Conservation (phyloP, 257 asterid genomes). For the Solanum sparsipilum region DNA sequence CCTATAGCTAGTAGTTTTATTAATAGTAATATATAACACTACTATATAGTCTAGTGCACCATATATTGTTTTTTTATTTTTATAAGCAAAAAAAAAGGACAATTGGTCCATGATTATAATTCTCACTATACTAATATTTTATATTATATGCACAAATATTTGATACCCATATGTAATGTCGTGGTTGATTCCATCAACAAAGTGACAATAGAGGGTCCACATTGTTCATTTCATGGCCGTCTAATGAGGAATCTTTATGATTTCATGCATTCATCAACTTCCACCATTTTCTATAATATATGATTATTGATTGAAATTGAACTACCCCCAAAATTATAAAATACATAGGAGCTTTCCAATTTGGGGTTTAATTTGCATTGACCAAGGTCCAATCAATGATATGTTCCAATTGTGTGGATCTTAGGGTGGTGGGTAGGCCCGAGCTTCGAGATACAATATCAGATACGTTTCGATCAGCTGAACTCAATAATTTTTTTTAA, state of each 20-base stretch:
- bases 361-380: constrained; percentile 11
- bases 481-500: not conserved
- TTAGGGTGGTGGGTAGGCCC: constrained; percentile 13
- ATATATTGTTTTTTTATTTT: not conserved
- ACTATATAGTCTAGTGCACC: not conserved
- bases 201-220: constrained; percentile 45
- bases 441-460: not conserved
- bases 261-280: constrained; percentile 32
- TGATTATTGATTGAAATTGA: not conserved
- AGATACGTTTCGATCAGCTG: rapidly evolving
- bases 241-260: constrained; percentile 63
- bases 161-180: constrained; percentile 33
- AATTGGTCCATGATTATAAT: not conserved
- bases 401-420: constrained; percentile 19
- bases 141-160: not conserved
- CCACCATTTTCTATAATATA: constrained; percentile 28
- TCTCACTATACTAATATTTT: not conserved
- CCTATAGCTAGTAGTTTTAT: not conserved
- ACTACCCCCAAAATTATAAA: not conserved
- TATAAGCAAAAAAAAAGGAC: not conserved
- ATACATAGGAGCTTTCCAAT: constrained; percentile 21
- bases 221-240: constrained; percentile 48
- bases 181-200: constrained; percentile 45
- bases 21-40: not conserved
- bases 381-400: constrained; percentile 15